Evolutionary conservation across 75 land plant species (phyloP), one percentile per base, ranked within the genome.

Genomic region (Picea sitchensis): DNA sequence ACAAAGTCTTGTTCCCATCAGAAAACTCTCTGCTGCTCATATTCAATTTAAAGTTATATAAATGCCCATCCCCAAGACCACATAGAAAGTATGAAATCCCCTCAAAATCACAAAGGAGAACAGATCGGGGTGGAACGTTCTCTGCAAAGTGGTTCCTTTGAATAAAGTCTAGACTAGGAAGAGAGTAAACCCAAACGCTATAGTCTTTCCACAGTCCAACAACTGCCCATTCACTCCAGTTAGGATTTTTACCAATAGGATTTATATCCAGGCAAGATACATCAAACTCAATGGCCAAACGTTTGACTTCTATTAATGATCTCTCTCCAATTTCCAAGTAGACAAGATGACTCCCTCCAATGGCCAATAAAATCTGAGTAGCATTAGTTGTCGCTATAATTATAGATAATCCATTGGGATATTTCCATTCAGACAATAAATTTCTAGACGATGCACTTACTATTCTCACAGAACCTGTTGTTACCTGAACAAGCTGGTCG

Each of bases 171-270:
- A 94, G 86, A 67, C 88, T 85, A 59, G 99, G 99, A 75, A 96
- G 89, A 3, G 96, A 90, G 81, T 87, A 96, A 81, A 96, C 83
- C 78, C 93, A 81, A 18, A 94, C 94, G 82, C 92, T 96, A 23
- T 94, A 92, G 79, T 94, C 94, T 38, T 94, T 94, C 99, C 99
- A 96, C 99, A 94, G 92, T 67, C 99, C 99, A 80, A 96, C 96
- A 18, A 91, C 99, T 73, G 94, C 99, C 61, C 92, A 65, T 21
- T 84, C 76, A 65, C 96, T 94, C 32, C 75, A 85, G 54, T 86
- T 87, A 26, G 88, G 86, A 83, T 92, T 84, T n/a, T 92, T 89
- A 56, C 99, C 97, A 79, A 96, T 90, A 0, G 95, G 97, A 76
- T 96, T 94, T 74, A 96, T 91, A 86, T 94, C 97, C 41, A 96